Evolutionary conservation across 192 early-diverging fungal genomes (phyloP), one percentile per base, ranked within the genome.

Genomic region (Kappamyces sp.): DNA sequence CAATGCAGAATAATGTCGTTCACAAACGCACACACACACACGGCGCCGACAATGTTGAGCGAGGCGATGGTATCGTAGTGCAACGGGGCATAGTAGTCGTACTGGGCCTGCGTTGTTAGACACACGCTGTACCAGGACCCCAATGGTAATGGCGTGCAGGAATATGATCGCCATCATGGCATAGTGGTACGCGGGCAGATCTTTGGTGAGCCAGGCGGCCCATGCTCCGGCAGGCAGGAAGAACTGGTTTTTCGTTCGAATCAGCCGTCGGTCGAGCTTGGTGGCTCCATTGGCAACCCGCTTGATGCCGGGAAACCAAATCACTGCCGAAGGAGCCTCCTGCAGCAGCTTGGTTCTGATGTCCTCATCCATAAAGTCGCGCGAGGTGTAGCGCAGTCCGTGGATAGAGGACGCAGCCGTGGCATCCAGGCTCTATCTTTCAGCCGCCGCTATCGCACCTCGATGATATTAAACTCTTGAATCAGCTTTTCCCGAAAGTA

Each of bases 401-500:
- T 33, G 30, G 7, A 33, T 14, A 1, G 54, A 15, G 4, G 54
- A 29, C 15, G 22, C 31, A 29, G 14, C 36, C 15, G 45, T 33
- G 31, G 7, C 31, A 55, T 55, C 54, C 54, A 55, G 31, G 15
- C 14, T n/a, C 54, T 15, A 40, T 6, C 14, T 35, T 53, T 22
- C 22, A 22, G 22, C 22, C 4, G 41, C 5, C 0, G 4, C 4
- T 32, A 34, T 39, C n/a, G 29, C 29, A 53, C 51, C 29, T 53
- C 51, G 11, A 53, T 53, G 14, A 53, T 53, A 31, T 53, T 53
- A 43, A 55, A 55, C 37, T 55, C 54, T 55, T 55, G 54, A 4
- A 55, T 15, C 6, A 55, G 54, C 6, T 33, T 15, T 12, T 15
- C 54, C 6, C 54, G 36, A 30, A 55, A 55, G 38, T 43, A 55